These are phyloP conservation scores for Cordyceps militaris DNA, from an alignment of 2,329 filamentous ascomycete species.

Conservation along the genomic window DNA sequence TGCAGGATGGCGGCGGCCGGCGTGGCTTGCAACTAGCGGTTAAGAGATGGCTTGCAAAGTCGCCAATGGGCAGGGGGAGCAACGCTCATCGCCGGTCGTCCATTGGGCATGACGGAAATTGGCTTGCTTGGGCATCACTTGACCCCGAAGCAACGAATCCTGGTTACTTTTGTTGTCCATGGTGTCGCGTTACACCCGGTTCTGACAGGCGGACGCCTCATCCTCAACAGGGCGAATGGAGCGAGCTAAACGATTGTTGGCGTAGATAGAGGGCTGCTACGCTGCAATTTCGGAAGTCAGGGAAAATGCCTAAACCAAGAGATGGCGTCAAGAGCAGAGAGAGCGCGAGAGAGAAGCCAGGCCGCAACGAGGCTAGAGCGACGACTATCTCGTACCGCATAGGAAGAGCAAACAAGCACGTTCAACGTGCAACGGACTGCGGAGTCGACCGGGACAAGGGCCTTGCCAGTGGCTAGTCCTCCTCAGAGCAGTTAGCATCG, in stretches of 20 bases:
- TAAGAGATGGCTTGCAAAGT: neutral
- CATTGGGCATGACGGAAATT: conserved; percentile 9
- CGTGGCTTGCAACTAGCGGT: conserved; percentile 1
- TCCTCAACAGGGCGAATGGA: neutral
- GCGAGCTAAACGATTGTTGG: neutral
- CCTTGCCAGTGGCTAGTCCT: neutral
- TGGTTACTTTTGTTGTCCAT: neutral
- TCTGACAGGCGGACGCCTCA: neutral
- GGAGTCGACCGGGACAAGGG: neutral
- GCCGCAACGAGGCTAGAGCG: neutral
- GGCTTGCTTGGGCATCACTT: conserved; percentile 7
- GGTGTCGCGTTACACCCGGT: conserved; percentile 2
- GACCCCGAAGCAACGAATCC: neutral
- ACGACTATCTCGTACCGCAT: conserved; percentile 7
- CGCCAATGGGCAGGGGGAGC: conserved; percentile 3
- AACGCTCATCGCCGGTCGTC: neutral
- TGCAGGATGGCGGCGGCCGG: conserved; percentile 4
- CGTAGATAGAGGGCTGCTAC: conserved; percentile 3
- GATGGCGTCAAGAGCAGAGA: neutral
- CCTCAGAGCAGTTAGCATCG: conserved; percentile 30
- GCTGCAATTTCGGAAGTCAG: conserved; percentile 4
- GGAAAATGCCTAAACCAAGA: neutral
- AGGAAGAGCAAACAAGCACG: neutral
- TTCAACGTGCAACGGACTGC: neutral
- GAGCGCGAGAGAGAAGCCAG: neutral